Conservation (phyloP, 352 stramenopile species). For the Globisporangium paddicum region DNA sequence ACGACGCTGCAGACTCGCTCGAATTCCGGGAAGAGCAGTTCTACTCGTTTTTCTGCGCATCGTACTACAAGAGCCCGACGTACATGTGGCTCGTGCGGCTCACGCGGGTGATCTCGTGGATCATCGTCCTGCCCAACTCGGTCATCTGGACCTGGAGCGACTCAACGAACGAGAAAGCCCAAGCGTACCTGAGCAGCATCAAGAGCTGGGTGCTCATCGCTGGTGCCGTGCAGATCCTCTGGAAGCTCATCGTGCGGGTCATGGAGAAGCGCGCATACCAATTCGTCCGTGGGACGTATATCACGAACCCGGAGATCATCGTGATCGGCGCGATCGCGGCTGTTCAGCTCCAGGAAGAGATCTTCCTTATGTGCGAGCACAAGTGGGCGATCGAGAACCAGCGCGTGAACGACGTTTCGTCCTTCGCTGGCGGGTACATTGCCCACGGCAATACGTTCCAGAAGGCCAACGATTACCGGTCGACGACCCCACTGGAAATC, state of each 20-base stretch:
- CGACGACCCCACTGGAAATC: conserved; percentile 7
- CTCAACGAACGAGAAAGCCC: conserved; percentile 20
- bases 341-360: neutral
- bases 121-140: conserved; percentile 49
- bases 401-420: conserved; percentile 16
- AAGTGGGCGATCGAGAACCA: conserved; percentile 24
- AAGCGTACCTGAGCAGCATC: conserved; percentile 38
- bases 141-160: conserved; percentile 38
- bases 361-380: conserved; percentile 19
- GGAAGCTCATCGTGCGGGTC: conserved; percentile 20
- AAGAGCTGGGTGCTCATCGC: conserved; percentile 33
- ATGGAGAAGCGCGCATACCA: conserved; percentile 32
- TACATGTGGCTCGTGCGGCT: conserved; percentile 20
- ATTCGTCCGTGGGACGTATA: conserved; percentile 12
- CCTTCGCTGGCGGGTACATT: conserved; percentile 11
- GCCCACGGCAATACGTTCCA: conserved; percentile 25
- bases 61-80: conserved; percentile 19
- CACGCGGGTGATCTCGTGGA: conserved; percentile 39
- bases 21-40: conserved; percentile 18
- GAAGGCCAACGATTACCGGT: conserved; percentile 11
- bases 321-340: conserved; percentile 12
- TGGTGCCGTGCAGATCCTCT: conserved; percentile 23
- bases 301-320: conserved; percentile 21
- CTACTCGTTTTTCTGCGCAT: conserved; percentile 27
- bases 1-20: neutral